phyloP scores from a whole-genome alignment of 2,329 filamentous ascomycete species.

The Colletotrichum sp. region DNA sequence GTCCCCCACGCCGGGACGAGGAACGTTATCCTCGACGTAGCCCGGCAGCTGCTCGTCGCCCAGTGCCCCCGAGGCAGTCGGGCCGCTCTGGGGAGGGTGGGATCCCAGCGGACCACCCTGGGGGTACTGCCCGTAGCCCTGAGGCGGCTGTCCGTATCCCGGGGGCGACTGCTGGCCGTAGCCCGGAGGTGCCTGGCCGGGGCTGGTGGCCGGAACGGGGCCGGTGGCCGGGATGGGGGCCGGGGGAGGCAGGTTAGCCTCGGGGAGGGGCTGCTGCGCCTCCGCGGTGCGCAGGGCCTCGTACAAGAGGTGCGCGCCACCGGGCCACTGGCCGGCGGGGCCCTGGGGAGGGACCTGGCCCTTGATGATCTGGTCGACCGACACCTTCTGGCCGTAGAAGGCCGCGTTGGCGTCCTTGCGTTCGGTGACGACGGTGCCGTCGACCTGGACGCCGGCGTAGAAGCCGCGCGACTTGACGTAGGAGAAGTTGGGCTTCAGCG shows the following conservation, averaged over 20 bases:
- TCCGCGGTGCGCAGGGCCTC: slow-evolving; percentile 37
- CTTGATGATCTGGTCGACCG: slow-evolving; percentile 51
- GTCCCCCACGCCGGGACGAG: slow-evolving; percentile 19
- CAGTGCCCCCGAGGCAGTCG: slow-evolving; percentile 9
- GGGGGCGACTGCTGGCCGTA: not conserved
- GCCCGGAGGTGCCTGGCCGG: not conserved
- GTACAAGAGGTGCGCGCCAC: slow-evolving; percentile 32
- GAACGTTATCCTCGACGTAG: slow-evolving; percentile 20
- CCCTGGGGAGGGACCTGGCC: slow-evolving; percentile 41
- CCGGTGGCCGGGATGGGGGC: not conserved
- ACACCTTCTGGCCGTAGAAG: slow-evolving; percentile 74
- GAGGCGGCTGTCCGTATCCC: not conserved
- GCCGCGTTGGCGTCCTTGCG: slow-evolving; percentile 86
- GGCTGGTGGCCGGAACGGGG: not conserved
- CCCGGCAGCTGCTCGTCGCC: slow-evolving; percentile 15
- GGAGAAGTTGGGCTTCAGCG: slow-evolving; percentile 51
- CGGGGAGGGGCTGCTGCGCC: slow-evolving; percentile 23
- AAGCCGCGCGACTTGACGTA: slow-evolving; percentile 91
- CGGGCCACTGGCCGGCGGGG: slow-evolving; percentile 33
- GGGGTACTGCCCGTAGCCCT: not conserved
- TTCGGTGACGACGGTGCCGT: slow-evolving; percentile 86
- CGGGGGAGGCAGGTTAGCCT: slow-evolving; percentile 19
- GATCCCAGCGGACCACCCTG: slow-evolving; percentile 27
- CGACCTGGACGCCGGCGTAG: slow-evolving; percentile 85
- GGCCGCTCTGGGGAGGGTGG: not conserved